phyloP scores from a whole-genome alignment of 768 basidiomycete species.

The Termitomyces sp. region DNA sequence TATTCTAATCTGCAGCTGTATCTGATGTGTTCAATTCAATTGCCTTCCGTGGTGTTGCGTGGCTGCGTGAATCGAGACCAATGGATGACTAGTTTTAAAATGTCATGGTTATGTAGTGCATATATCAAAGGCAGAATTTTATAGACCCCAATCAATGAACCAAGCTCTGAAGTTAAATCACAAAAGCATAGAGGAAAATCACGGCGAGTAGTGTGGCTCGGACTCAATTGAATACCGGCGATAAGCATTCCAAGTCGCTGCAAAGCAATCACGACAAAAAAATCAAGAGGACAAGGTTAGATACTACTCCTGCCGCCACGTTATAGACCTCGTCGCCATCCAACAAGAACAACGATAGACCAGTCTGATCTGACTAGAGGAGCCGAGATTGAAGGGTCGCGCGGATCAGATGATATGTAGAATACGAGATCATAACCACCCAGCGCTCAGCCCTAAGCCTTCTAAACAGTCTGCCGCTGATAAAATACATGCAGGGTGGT shows the following conservation, averaged over 20 bases:
- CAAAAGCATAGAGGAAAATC: background rate
- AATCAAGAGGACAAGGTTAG: background rate
- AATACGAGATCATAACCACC: background rate
- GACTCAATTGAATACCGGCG: background rate
- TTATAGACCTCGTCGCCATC: background rate
- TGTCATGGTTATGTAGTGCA: no score
- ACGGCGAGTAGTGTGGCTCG: background rate
- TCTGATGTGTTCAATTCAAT: background rate
- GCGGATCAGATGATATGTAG: background rate
- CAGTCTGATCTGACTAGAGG: background rate
- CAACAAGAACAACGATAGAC: background rate
- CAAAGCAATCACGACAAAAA: background rate
- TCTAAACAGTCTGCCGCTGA: background rate
- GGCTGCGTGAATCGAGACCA: background rate
- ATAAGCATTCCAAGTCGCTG: background rate
- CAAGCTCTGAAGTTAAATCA: background rate
- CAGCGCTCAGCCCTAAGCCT: background rate
- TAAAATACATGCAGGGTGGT: background rate
- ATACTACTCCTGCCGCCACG: background rate
- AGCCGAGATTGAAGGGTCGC: background rate
- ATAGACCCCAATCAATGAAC: background rate
- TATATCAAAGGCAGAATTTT: background rate
- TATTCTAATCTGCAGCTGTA: background rate
- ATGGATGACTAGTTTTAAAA: background rate
- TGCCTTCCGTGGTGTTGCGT: background rate